Evolutionary conservation across 2,329 filamentous ascomycete species (phyloP).

Genomic region (Cordyceps militaris): DNA sequence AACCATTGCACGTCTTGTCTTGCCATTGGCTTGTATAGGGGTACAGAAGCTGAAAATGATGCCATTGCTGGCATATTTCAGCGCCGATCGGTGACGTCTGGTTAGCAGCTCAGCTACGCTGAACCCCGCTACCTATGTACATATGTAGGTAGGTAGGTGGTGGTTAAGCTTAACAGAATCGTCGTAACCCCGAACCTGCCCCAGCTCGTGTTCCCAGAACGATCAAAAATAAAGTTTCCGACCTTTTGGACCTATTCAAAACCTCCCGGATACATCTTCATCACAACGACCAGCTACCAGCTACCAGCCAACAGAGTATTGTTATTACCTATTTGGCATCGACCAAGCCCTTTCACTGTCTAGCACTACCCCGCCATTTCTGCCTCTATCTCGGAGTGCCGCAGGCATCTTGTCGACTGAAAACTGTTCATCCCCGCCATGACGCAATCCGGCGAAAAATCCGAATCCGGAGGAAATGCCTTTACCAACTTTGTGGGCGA

Average conservation of each 20-base stretch:
- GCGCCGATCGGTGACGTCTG: background rate
- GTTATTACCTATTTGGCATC: background rate
- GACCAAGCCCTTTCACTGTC: background rate
- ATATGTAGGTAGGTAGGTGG: background rate
- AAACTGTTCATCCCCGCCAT: slow-evolving; percentile 17
- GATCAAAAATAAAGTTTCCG: background rate
- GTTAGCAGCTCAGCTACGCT: background rate
- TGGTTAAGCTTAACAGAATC: background rate
- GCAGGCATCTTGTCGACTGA: background rate
- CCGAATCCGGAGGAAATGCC: slow-evolving; percentile 19
- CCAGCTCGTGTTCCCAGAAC: background rate
- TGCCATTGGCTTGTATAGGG: background rate
- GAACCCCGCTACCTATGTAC: background rate
- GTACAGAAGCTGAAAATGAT: slow-evolving; percentile 1
- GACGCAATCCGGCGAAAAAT: slow-evolving; percentile 21
- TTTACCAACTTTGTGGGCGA: slow-evolving; percentile 36
- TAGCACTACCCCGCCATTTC: slow-evolving; percentile 5
- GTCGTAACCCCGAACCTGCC: background rate
- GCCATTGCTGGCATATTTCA: background rate
- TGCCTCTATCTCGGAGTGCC: background rate
- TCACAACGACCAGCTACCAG: no score
- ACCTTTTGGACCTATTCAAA: background rate
- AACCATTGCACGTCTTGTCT: background rate
- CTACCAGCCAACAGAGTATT: background rate
- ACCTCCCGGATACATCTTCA: background rate